Percentiles rank a stretch among this genome's conserved stretches.
These are phyloP conservation scores for Cyberlindnera amylophila DNA, from an alignment of 805 yeast genomes.

Conservation along the genomic window DNA sequence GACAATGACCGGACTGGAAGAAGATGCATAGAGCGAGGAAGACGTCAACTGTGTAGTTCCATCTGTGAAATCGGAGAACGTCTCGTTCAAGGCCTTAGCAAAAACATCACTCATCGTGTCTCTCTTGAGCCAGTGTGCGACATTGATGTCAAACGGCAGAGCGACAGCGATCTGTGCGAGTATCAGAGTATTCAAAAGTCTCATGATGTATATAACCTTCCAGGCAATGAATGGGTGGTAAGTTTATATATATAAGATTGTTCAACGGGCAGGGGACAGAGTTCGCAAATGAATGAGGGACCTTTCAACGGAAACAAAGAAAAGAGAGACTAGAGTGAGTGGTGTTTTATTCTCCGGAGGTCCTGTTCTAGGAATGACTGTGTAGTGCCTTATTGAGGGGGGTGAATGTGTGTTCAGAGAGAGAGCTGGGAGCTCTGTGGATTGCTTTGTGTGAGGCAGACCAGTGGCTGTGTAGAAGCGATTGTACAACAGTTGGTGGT, in stretches of 20 bases:
- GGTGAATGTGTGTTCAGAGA: not conserved
- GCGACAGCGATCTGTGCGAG: conserved; percentile 17
- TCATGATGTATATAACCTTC: conserved; percentile 8
- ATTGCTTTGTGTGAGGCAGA: not conserved
- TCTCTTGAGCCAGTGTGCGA: conserved; percentile 11
- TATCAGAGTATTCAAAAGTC: conserved; percentile 10
- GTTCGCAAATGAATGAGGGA: not conserved
- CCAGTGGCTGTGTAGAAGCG: not conserved
- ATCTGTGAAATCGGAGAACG: not conserved
- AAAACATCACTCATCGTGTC: not conserved
- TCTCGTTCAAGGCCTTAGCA: not conserved
- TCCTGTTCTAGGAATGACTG: not conserved
- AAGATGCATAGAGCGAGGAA: not conserved
- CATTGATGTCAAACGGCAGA: conserved; percentile 13
- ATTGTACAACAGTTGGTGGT: not conserved
- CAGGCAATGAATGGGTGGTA: not conserved
- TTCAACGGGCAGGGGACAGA: not conserved
- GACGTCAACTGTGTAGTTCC: not conserved
- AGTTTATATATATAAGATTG: not conserved
- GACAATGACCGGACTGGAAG: not conserved
- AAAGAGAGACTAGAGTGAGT: conserved; percentile 17
- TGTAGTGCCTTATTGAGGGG: not conserved
- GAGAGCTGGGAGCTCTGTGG: not conserved
- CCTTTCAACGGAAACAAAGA: conserved; percentile 4
- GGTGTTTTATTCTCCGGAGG: conserved; percentile 1